A percentile compares a stretch with the other conserved stretches of the same genome.
phyloP scores from a whole-genome alignment of 2,329 filamentous ascomycete species.

The Escovopsis sp. region DNA sequence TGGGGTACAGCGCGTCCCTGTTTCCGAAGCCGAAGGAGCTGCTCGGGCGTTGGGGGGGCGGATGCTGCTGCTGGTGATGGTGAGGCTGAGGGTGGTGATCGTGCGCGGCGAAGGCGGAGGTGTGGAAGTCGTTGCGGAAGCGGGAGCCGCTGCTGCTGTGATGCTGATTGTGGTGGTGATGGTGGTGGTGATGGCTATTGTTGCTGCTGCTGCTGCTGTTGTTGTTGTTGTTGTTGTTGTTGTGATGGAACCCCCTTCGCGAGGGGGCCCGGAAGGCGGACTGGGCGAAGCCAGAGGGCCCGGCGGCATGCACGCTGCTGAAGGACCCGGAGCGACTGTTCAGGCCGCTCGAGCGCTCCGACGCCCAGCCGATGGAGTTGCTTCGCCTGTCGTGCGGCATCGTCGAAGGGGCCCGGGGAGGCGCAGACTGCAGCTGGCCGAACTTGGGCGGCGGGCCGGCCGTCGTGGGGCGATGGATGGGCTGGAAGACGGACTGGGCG shows the following conservation, averaged over 20 bases:
- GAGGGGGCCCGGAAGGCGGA: conserved; percentile 10
- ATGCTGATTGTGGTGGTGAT: conserved; percentile 13
- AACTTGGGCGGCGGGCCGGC: conserved; percentile 15
- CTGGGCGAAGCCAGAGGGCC: not conserved
- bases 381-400: conserved; percentile 12
- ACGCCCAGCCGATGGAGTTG: conserved; percentile 9
- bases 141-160: conserved; percentile 10
- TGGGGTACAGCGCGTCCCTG: conserved; percentile 13
- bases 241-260: conserved; percentile 5
- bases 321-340: conserved; percentile 8
- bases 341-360: conserved; percentile 8
- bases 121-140: conserved; percentile 21
- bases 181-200: conserved; percentile 4
- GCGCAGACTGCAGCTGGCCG: conserved; percentile 14
- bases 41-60: conserved; percentile 8
- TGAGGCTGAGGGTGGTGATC: conserved; percentile 9
- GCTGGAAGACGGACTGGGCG: conserved; percentile 13
- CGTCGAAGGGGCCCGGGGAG: conserved; percentile 15
- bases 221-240: conserved; percentile 15
- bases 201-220: conserved; percentile 10
- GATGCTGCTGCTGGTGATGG: conserved; percentile 12
- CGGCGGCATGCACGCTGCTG: conserved; percentile 4
- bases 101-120: conserved; percentile 10
- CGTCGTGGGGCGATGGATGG: conserved; percentile 7
- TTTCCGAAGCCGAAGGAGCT: conserved; percentile 9